These are phyloP conservation scores for Aphelidium insulamus DNA, from an alignment of 371 early-diverging fungal species.

Conservation along the genomic window DNA sequence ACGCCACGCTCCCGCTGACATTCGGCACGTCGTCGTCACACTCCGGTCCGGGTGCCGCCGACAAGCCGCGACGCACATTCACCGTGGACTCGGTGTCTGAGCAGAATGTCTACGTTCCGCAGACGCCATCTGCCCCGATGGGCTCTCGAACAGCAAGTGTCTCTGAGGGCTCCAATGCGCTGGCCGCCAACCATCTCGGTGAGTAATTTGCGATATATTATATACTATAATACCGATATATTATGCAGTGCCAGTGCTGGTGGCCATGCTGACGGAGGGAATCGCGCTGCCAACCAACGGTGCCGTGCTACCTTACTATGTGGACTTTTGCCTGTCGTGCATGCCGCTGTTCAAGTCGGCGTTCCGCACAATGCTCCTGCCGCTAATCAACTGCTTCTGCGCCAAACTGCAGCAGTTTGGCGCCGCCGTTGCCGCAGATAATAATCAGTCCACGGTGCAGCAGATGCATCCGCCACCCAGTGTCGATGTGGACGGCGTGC, in stretches of 20 bases:
- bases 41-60: no score
- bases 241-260: no score
- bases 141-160: background rate
- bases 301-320: slow-evolving; percentile 43
- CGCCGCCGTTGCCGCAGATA: slow-evolving; percentile 4
- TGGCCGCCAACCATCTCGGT: background rate
- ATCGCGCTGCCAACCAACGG: slow-evolving; percentile 29
- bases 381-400: slow-evolving; percentile 34
- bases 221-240: no score
- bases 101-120: background rate
- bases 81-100: no score
- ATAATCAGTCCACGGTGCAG: slow-evolving; percentile 3
- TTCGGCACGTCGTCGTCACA: no score
- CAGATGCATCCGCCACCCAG: background rate
- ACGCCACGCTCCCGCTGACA: slow-evolving; percentile 21
- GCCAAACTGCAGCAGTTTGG: slow-evolving; percentile 27
- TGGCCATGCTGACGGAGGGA: no score
- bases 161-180: background rate
- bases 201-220: no score
- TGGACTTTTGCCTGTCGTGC: slow-evolving; percentile 39
- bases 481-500: no score
- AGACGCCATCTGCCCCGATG: background rate
- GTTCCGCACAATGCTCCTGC: slow-evolving; percentile 31
- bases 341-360: slow-evolving; percentile 32
- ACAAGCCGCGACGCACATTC: no score